These are phyloP conservation scores for Phyllachora maydis DNA, from an alignment of 2,329 filamentous ascomycete genomes.

Conservation along the genomic window DNA sequence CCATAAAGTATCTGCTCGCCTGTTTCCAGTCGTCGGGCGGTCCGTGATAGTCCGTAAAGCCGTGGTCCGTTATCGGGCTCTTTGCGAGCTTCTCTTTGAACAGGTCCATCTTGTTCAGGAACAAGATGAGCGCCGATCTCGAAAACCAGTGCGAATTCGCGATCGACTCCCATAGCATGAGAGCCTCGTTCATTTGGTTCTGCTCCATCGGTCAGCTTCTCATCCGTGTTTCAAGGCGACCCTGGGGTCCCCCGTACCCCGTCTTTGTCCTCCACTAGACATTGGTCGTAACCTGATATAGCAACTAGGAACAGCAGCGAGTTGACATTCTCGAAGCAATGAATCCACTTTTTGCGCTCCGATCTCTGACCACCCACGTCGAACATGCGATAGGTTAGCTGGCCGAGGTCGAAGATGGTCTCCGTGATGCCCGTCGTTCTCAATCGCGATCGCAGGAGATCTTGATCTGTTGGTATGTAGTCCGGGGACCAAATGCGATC, in stretches of 20 bases:
- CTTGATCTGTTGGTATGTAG: slow-evolving; percentile 84
- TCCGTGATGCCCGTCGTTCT: slow-evolving; percentile 92
- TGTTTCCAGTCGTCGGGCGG: slow-evolving; percentile 51
- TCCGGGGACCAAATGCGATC: slow-evolving; percentile 55
- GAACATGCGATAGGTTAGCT: slow-evolving; percentile 92
- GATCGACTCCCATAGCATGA: slow-evolving; percentile 75
- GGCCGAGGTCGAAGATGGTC: slow-evolving; percentile 78
- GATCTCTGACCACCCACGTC: slow-evolving; percentile 84
- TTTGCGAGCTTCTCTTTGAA: slow-evolving; percentile 57
- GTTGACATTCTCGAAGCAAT: slow-evolving; percentile 88
- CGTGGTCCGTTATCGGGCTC: slow-evolving; percentile 52
- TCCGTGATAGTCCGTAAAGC: slow-evolving; percentile 62
- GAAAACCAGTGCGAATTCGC: slow-evolving; percentile 77
- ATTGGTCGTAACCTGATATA: slow-evolving; percentile 92
- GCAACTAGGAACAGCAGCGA: slow-evolving; percentile 85
- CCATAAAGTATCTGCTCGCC: slow-evolving; percentile 62
- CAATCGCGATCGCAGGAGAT: slow-evolving; percentile 75
- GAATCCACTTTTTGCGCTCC: slow-evolving; percentile 94
- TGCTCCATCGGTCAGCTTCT: slow-evolving; percentile 12
- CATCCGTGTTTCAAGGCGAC: not conserved
- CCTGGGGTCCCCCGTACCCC: slow-evolving; percentile 39
- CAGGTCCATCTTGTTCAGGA: slow-evolving; percentile 75
- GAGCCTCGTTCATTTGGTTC: slow-evolving; percentile 83
- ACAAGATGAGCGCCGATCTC: slow-evolving; percentile 62
- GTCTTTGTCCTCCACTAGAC: slow-evolving; percentile 87